These are phyloP conservation scores for Mallotus repandus DNA, from an alignment of 441 rosid genomes.

Conservation along the genomic window DNA sequence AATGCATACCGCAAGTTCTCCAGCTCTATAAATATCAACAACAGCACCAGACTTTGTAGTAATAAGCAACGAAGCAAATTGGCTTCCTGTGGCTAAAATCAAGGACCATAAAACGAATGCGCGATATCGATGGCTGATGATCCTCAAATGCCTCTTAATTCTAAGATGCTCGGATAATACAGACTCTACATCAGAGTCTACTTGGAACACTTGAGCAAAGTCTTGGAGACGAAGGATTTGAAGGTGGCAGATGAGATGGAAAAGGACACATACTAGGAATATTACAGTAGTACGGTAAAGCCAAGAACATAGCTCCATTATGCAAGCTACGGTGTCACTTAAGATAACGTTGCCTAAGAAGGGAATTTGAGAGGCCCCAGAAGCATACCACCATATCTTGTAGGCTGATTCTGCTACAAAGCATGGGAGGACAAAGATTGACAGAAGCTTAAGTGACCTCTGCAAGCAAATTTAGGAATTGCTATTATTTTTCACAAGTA, in stretches of 20 bases:
- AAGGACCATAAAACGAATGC: slow-evolving; percentile 59
- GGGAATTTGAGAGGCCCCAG: slow-evolving; percentile 89
- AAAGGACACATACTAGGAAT: slow-evolving; percentile 81
- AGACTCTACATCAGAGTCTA: slow-evolving; percentile 69
- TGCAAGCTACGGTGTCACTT: slow-evolving; percentile 77
- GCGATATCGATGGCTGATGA: slow-evolving; percentile 84
- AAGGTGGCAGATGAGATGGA: slow-evolving; percentile 80
- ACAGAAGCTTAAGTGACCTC: slow-evolving; percentile 77
- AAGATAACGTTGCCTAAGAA: slow-evolving; percentile 72
- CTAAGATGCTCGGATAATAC: slow-evolving; percentile 79
- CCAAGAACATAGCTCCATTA: slow-evolving; percentile 87
- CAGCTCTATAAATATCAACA: slow-evolving; percentile 60
- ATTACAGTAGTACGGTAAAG: slow-evolving; percentile 75
- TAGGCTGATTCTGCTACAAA: slow-evolving; percentile 68
- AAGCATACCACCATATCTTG: slow-evolving; percentile 97
- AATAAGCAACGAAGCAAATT: slow-evolving; percentile 74
- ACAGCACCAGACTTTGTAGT: slow-evolving; percentile 58
- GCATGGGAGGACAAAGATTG: slow-evolving; percentile 69
- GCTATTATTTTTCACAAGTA: background rate
- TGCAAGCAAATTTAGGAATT: slow-evolving; percentile 34
- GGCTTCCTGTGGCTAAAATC: slow-evolving; percentile 79
- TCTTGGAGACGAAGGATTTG: slow-evolving; percentile 91
- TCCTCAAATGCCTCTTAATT: slow-evolving; percentile 73
- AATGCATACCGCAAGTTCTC: slow-evolving; percentile 74
- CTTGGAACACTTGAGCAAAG: slow-evolving; percentile 65